These are phyloP conservation scores for Medicago ruthenica DNA, from an alignment of 306 rosid genomes.

Conservation along the genomic window DNA sequence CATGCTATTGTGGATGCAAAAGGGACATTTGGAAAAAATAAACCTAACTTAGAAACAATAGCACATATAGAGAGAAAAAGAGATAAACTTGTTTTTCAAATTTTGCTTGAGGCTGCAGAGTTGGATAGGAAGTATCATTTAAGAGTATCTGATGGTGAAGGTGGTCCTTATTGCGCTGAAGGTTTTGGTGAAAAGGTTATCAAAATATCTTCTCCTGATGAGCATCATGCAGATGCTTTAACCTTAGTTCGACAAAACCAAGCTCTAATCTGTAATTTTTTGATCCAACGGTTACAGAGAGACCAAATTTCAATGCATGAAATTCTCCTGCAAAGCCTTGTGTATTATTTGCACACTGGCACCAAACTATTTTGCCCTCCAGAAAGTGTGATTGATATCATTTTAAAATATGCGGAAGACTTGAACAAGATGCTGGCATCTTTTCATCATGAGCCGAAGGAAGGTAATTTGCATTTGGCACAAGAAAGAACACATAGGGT, in stretches of 20 bases:
- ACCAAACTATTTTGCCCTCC: constrained; percentile 78
- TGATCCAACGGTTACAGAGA: constrained; percentile 63
- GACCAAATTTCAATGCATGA: constrained; percentile 83
- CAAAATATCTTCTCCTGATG: constrained; percentile 64
- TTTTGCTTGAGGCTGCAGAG: constrained; percentile 89
- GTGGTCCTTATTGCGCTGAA: constrained; percentile 50
- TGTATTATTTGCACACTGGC: constrained; percentile 78
- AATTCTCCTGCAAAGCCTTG: constrained; percentile 88
- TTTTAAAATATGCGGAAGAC: constrained; percentile 79
- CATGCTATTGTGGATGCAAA: constrained; percentile 48
- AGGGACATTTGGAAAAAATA: constrained; percentile 56
- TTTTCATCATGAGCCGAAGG: constrained; percentile 63
- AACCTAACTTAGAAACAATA: constrained; percentile 63
- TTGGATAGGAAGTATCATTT: constrained; percentile 71
- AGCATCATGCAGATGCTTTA: constrained; percentile 77
- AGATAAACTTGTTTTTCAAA: constrained; percentile 78
- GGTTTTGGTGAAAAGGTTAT: constrained; percentile 71
- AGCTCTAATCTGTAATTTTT: constrained; percentile 75
- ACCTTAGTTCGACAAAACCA: constrained; percentile 94
- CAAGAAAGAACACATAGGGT: constrained; percentile 69
- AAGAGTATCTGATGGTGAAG: constrained; percentile 55
- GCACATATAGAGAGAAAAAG: constrained; percentile 75
- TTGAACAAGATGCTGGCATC: constrained; percentile 70
- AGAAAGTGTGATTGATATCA: constrained; percentile 75
- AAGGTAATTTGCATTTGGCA: constrained; percentile 55